These are phyloP conservation scores for Avena atlantica DNA, from an alignment of 176 grass and related monocot genomes.

Conservation along the genomic window DNA sequence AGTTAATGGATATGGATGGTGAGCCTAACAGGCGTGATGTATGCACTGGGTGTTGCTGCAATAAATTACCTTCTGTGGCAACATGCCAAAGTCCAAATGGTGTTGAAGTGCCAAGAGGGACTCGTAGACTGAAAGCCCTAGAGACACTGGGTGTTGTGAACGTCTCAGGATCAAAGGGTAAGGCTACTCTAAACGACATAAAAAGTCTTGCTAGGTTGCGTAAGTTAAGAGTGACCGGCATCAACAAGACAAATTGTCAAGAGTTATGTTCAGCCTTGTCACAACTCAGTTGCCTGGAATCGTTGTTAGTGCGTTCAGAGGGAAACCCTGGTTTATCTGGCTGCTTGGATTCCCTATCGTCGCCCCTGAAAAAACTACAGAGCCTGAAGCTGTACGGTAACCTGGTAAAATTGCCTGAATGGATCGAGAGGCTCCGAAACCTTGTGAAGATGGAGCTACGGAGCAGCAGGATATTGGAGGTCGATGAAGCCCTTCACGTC, in stretches of 20 bases:
- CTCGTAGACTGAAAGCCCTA: slow-evolving; percentile 22
- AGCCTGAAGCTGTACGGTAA: slow-evolving; percentile 18
- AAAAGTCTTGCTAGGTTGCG: slow-evolving; percentile 15
- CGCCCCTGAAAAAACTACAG: slow-evolving; percentile 5
- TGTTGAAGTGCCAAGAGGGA: slow-evolving; percentile 10
- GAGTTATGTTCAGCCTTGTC: slow-evolving; percentile 9
- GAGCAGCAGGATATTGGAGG: slow-evolving; percentile 25
- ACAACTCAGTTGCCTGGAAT: slow-evolving; percentile 16
- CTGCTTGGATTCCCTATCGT: slow-evolving; percentile 9
- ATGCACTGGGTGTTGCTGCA: slow-evolving; percentile 26
- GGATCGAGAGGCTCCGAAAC: background rate
- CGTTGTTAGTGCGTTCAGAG: slow-evolving; percentile 12
- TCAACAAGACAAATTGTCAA: slow-evolving; percentile 21
- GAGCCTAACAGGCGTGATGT: slow-evolving; percentile 18
- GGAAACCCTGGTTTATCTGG: slow-evolving; percentile 10
- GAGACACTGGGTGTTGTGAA: slow-evolving; percentile 28
- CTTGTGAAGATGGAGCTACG: slow-evolving; percentile 28
- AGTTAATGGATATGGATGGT: slow-evolving; percentile 30
- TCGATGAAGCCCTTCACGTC: background rate
- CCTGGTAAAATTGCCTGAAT: slow-evolving; percentile 8
- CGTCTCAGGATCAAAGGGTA: slow-evolving; percentile 5
- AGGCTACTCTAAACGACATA: slow-evolving; percentile 18
- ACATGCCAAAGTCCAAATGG: background rate
- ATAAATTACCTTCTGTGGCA: slow-evolving; percentile 13
- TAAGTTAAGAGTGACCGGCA: slow-evolving; percentile 15